phyloP scores from a whole-genome alignment of 805 yeast species.

The Yamadazyma endophytica region DNA sequence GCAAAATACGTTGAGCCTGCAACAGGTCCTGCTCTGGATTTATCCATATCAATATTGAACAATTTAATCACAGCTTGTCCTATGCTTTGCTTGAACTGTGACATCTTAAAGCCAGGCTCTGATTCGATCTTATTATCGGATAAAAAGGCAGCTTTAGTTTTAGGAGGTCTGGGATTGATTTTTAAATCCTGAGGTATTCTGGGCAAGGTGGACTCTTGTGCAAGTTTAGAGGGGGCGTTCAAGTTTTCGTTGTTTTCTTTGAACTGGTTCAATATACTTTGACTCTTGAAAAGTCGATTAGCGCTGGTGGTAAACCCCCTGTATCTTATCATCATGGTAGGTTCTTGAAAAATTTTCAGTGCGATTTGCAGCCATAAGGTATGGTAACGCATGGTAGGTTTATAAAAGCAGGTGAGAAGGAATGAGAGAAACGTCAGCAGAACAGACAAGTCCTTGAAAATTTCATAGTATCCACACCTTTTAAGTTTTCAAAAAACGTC shows the following conservation, averaged over 20 bases:
- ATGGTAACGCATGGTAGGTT: no score
- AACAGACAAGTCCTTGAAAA: no score
- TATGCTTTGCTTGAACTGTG: conserved; percentile 36
- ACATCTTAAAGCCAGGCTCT: conserved; percentile 32
- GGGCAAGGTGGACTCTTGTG: conserved; percentile 39
- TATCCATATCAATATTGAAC: conserved; percentile 85
- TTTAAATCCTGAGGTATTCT: conserved; percentile 30
- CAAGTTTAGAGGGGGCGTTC: conserved; percentile 31
- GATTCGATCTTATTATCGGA: conserved; percentile 35
- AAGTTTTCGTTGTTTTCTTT: no score
- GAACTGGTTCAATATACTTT: not conserved
- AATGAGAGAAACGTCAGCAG: no score
- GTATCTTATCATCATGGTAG: no score
- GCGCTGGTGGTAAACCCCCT: no score
- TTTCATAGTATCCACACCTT: no score
- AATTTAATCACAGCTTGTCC: conserved; percentile 62
- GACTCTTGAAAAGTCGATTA: not conserved
- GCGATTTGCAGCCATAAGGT: no score
- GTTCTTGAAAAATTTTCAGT: no score
- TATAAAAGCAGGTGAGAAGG: no score
- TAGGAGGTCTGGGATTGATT: conserved; percentile 32
- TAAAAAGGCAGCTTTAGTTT: conserved; percentile 33
- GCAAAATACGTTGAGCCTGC: conserved; percentile 88
- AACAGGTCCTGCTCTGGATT: conserved; percentile 86
- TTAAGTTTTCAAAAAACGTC: no score